Conservation (phyloP, 208 protist species). For the Leishmania lainsoni region DNA sequence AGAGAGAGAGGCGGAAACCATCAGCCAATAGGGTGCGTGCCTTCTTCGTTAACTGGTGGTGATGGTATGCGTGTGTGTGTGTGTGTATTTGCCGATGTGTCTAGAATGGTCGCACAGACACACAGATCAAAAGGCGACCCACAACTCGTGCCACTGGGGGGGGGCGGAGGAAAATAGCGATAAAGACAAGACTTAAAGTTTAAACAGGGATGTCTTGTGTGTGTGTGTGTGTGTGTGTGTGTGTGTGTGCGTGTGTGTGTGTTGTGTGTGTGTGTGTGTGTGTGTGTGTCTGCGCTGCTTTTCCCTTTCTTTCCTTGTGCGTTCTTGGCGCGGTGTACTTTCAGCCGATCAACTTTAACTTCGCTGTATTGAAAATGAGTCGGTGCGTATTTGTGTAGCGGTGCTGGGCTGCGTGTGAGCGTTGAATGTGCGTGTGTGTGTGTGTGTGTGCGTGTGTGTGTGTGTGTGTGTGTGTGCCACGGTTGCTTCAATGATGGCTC, state of each 20-base stretch:
- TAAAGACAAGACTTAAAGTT: background rate
- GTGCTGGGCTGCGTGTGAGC: too few species aligned
- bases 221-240: too few species aligned
- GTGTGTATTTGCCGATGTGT: background rate
- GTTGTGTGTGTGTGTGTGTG: too few species aligned
- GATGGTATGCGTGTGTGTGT: background rate
- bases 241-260: too few species aligned
- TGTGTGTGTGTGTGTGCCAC: background rate
- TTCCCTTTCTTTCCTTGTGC: background rate
- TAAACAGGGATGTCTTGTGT: background rate
- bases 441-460: background rate
- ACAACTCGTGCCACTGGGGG: too few species aligned
- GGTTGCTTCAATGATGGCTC: background rate
- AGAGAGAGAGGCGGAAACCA: background rate
- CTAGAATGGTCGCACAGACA: background rate
- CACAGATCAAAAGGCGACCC: background rate
- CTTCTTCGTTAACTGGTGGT: background rate
- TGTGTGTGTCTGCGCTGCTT: background rate
- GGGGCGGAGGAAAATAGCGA: conserved; percentile 2
- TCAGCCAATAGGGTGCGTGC: background rate
- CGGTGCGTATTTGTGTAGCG: background rate
- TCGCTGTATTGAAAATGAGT: background rate
- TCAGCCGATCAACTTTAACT: background rate
- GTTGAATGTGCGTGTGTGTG: background rate
- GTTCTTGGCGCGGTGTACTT: background rate